phyloP scores from a whole-genome alignment of 176 grass and related monocot species.

The Triticum urartu region DNA sequence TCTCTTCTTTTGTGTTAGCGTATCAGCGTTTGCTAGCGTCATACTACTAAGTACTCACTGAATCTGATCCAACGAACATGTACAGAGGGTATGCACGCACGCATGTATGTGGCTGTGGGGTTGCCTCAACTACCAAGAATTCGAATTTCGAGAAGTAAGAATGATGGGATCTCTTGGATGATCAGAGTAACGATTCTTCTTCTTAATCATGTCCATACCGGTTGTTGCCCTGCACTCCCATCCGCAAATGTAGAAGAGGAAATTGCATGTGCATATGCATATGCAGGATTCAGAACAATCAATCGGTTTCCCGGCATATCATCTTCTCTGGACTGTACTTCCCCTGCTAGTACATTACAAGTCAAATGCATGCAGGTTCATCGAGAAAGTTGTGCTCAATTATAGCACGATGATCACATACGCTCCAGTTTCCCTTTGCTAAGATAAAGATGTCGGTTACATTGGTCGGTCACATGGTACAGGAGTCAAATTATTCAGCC shows the following conservation, averaged over 20 bases:
- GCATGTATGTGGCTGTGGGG: conserved; percentile 17
- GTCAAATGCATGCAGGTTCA: background rate
- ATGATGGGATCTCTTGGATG: background rate
- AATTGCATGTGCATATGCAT: background rate
- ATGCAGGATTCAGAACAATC: background rate
- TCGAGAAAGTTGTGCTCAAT: background rate
- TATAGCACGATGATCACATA: background rate
- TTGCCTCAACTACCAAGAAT: conserved; percentile 3
- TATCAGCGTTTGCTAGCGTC: background rate
- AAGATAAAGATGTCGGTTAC: background rate
- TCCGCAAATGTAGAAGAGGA: background rate
- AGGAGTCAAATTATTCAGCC: conserved; percentile 13
- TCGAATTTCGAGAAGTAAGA: background rate
- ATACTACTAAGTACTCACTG: background rate
- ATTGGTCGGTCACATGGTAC: conserved; percentile 30
- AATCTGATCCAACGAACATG: background rate
- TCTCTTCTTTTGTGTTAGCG: background rate
- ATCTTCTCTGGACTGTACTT: background rate
- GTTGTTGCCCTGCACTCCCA: background rate
- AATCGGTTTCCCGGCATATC: background rate
- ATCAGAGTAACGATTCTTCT: background rate
- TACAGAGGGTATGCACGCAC: background rate
- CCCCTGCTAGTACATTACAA: background rate
- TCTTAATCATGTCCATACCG: background rate
- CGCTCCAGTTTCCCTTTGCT: background rate